A percentile compares a stretch with the other conserved stretches of the same genome.
phyloP scores from a whole-genome alignment of 495 filamentous ascomycete species.

The Tuber calosporum region DNA sequence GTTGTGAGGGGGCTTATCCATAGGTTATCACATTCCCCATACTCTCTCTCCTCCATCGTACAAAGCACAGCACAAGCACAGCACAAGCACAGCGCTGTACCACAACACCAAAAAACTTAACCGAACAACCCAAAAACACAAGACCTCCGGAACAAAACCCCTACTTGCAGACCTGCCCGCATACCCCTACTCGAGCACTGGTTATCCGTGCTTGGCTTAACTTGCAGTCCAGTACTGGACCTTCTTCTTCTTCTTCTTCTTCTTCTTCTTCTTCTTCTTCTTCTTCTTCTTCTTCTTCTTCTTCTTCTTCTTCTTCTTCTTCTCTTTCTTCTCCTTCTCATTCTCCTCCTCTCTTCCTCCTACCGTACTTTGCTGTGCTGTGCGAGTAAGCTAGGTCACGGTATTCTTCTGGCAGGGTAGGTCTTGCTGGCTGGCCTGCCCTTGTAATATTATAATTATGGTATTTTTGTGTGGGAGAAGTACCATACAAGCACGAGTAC shows the following conservation, averaged over 20 bases:
- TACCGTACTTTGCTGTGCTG: not conserved
- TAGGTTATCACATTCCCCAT: not conserved
- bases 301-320: not conserved
- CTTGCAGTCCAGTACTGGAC: not conserved
- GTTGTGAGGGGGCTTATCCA: not conserved
- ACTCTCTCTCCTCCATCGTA: not conserved
- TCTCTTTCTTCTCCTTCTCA: not conserved
- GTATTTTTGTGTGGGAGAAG: not conserved
- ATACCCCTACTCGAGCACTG: not conserved
- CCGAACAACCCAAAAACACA: not conserved
- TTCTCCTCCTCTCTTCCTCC: not conserved
- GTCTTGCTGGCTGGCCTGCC: not conserved
- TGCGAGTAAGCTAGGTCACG: not conserved
- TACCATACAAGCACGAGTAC: no score
- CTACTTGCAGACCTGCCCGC: not conserved
- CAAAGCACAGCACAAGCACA: constrained; percentile 5
- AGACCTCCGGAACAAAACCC: not conserved
- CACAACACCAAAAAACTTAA: not conserved
- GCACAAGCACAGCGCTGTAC: not conserved
- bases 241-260: not conserved
- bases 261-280: not conserved
- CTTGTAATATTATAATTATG: not conserved
- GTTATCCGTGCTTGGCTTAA: not conserved
- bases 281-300: not conserved
- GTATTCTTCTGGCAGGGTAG: not conserved